Evolutionary conservation across 768 basidiomycete genomes (phyloP).

Genomic region (Pleurotus giganteus): DNA sequence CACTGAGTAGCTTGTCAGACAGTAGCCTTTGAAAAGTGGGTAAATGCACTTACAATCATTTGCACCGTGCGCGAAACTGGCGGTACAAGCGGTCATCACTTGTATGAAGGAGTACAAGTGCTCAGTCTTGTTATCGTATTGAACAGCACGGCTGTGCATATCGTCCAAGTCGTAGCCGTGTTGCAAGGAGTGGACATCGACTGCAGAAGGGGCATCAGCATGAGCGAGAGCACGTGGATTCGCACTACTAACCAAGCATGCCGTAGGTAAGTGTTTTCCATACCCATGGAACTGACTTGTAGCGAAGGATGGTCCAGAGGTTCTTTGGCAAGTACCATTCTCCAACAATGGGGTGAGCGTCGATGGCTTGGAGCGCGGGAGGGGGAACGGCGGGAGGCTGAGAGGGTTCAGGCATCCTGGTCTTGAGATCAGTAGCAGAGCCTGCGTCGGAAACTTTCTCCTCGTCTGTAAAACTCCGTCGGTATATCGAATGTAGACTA

Average conservation of each 20-base stretch:
- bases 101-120: constrained; percentile 29
- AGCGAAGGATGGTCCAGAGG: constrained; percentile 24
- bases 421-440: neutral
- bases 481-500: too few relatives aligned
- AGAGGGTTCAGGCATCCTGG: neutral
- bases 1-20: constrained; percentile 7
- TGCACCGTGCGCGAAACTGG: constrained; percentile 27
- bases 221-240: neutral
- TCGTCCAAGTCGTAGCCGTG: constrained; percentile 17
- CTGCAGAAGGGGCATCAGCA: neutral
- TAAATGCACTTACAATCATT: constrained; percentile 16
- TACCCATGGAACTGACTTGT: constrained; percentile 21
- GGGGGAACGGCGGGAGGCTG: neutral
- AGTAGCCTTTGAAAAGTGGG: neutral
- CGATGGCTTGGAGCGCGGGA: constrained; percentile 12
- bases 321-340: constrained; percentile 25
- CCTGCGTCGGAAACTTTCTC: constrained; percentile 16
- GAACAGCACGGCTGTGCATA: constrained; percentile 19
- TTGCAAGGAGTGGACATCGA: constrained; percentile 23
- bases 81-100: constrained; percentile 27
- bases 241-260: constrained; percentile 7
- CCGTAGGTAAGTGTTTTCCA: constrained; percentile 20
- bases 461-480: constrained; percentile 13
- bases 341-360: constrained; percentile 23
- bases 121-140: constrained; percentile 28